phyloP scores from a whole-genome alignment of 2,329 filamentous ascomycete genomes.

The Diaporthe sp. region DNA sequence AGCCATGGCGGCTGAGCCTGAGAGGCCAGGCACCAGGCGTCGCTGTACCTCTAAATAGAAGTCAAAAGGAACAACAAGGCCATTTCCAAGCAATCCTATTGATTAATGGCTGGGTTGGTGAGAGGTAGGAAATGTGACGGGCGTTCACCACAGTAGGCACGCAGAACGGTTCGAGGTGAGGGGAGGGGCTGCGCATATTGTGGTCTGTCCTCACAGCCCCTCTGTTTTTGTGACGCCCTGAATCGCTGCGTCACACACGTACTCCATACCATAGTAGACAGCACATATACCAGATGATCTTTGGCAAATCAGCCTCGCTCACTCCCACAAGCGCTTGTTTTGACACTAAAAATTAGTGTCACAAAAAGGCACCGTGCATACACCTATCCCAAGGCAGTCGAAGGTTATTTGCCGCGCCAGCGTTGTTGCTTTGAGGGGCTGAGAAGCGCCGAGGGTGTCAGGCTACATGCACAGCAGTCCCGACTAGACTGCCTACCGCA shows the following conservation, averaged over 20 bases:
- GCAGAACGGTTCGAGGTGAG: background rate
- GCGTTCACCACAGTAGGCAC: background rate
- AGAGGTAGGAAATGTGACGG: background rate
- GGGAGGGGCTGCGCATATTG: background rate
- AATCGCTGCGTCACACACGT: background rate
- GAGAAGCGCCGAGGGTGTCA: constrained; percentile 2
- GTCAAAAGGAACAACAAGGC: background rate
- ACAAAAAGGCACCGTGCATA: background rate
- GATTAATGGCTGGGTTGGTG: background rate
- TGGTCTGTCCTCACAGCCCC: background rate
- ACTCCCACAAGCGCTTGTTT: background rate
- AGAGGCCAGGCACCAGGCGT: background rate
- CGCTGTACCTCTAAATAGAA: constrained; percentile 15
- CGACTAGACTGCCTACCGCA: background rate
- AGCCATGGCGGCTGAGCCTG: background rate
- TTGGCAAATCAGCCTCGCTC: background rate
- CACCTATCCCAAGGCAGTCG: background rate
- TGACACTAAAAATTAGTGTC: background rate
- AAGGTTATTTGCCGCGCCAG: constrained; percentile 8
- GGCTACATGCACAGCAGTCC: background rate
- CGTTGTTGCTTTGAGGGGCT: background rate
- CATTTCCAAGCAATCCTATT: constrained; percentile 1
- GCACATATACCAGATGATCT: background rate
- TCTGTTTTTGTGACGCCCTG: background rate
- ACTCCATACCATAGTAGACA: background rate